Conservation (phyloP, 495 filamentous ascomycete genomes). For the Aspergillus funiculosus region DNA sequence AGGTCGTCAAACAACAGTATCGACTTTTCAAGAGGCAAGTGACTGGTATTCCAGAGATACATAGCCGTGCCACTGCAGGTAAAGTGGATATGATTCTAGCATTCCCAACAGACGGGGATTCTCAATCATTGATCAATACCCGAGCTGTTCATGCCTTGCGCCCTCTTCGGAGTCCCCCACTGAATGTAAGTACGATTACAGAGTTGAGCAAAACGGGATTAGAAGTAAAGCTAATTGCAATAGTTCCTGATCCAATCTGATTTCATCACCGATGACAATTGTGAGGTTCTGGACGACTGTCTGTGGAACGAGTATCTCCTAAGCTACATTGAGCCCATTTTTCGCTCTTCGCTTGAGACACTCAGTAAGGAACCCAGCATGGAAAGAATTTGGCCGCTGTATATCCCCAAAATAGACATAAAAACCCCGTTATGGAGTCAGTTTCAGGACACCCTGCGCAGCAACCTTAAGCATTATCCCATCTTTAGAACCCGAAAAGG, state of each 20-base stretch:
- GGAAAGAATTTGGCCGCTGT: background rate
- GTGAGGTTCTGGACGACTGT: background rate
- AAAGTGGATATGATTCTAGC: conserved; percentile 6
- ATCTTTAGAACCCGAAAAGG: conserved; percentile 7
- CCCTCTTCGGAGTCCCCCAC: background rate
- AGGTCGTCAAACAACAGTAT: too few relatives aligned
- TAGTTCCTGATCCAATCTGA: conserved; percentile 9
- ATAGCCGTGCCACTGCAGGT: background rate
- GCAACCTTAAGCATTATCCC: conserved; percentile 1
- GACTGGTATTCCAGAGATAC: background rate
- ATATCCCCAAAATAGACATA: background rate
- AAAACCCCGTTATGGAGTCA: background rate
- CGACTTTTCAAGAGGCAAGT: background rate
- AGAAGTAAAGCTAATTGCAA: too few relatives aligned
- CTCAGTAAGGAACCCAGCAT: background rate
- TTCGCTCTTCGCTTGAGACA: background rate
- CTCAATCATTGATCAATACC: background rate
- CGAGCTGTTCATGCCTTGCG: background rate
- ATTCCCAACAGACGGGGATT: background rate
- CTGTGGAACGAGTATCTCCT: conserved; percentile 7
- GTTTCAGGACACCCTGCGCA: background rate
- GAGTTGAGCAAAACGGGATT: too few relatives aligned
- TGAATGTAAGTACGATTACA: too few relatives aligned
- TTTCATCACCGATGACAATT: conserved; percentile 2
- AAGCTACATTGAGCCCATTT: background rate